A percentile compares a stretch with the other conserved stretches of the same genome.
These are phyloP conservation scores for Pelargonium nanum DNA, from an alignment of 345 rosid genomes.

Conservation along the genomic window DNA sequence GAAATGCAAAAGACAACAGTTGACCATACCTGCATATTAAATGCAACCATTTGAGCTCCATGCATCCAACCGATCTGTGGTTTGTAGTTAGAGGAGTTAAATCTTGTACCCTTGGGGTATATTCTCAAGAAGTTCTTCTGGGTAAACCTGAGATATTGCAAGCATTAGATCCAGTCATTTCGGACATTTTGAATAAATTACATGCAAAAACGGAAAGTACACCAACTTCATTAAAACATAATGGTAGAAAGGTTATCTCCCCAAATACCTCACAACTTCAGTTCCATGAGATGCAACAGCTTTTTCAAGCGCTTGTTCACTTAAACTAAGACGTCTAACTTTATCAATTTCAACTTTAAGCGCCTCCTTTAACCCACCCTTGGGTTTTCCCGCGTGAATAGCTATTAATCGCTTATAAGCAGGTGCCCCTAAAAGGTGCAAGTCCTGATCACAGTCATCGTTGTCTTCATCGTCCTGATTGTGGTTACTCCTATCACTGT, in stretches of 20 bases:
- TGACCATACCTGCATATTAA: conserved; percentile 79
- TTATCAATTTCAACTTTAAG: conserved; percentile 31
- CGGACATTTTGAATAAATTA: neutral
- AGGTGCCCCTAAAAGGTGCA: conserved; percentile 18
- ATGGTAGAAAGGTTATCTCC: no score
- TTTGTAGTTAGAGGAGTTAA: conserved; percentile 73
- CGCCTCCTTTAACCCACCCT: conserved; percentile 39
- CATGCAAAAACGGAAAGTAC: neutral
- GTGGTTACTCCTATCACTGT: conserved; percentile 26
- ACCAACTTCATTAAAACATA: no score
- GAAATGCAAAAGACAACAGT: neutral
- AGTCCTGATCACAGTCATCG: conserved; percentile 21
- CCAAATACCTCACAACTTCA: conserved; percentile 40
- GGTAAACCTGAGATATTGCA: conserved; percentile 42
- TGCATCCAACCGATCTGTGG: conserved; percentile 80
- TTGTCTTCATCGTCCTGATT: conserved; percentile 20
- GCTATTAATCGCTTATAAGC: conserved; percentile 54
- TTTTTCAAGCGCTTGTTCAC: conserved; percentile 59
- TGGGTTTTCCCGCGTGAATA: conserved; percentile 62
- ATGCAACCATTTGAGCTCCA: conserved; percentile 99
- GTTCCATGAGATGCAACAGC: conserved; percentile 31
- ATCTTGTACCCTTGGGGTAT: conserved; percentile 67
- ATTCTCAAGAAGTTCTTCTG: conserved; percentile 66
- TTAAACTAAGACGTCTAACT: conserved; percentile 56
- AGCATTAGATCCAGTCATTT: neutral